phyloP scores from a whole-genome alignment of 345 rosid genomes.

The Gynandropsis gynandra region DNA sequence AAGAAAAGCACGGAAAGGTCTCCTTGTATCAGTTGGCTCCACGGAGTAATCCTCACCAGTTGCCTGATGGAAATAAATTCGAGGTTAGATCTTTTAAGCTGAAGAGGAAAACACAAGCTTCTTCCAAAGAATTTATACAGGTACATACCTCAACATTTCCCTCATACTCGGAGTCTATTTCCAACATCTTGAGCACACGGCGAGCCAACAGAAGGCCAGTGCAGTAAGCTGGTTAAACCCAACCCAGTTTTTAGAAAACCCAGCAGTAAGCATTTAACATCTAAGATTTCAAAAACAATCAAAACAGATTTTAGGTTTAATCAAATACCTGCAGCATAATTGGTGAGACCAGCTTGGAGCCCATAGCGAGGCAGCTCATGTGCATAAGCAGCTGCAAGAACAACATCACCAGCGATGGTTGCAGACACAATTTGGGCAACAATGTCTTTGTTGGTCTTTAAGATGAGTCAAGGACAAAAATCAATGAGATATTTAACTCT shows the following conservation, averaged over 20 bases:
- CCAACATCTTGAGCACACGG: conserved; percentile 41
- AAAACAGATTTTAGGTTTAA: too few species aligned
- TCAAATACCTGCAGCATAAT: conserved; percentile 51
- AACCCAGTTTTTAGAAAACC: neutral
- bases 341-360: conserved; percentile 49
- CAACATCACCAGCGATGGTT: conserved; percentile 39
- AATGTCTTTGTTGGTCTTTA: conserved; percentile 45
- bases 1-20: conserved; percentile 58
- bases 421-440: conserved; percentile 39
- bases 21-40: conserved; percentile 44
- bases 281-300: neutral
- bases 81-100: neutral
- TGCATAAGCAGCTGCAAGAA: conserved; percentile 46
- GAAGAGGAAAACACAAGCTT: neutral
- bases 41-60: conserved; percentile 52
- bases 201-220: conserved; percentile 57
- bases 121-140: neutral
- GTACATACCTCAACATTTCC: conserved; percentile 44
- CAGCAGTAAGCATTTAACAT: neutral
- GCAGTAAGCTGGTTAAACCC: conserved; percentile 36
- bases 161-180: conserved; percentile 48
- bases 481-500: neutral
- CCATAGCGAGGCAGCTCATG: conserved; percentile 51
- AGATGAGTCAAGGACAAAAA: neutral
- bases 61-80: conserved; percentile 27